Evolutionary conservation across 805 yeast genomes (phyloP).

Genomic region (Kazachstania viticola): DNA sequence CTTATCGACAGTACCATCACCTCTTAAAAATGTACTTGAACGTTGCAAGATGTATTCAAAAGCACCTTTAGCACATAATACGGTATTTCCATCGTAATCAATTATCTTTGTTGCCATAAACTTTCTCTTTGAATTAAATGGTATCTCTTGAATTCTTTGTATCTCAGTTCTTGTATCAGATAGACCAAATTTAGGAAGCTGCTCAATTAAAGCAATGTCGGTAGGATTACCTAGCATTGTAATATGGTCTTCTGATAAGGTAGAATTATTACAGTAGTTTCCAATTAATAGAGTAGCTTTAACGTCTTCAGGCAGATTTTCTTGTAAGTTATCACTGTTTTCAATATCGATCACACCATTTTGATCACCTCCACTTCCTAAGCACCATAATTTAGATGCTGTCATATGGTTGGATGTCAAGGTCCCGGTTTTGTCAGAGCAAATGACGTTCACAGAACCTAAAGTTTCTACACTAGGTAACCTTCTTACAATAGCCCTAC

Average conservation of each 20-base stretch:
- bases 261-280: slow-evolving; percentile 65
- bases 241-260: slow-evolving; percentile 54
- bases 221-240: slow-evolving; percentile 87
- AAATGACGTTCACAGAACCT: slow-evolving; percentile 88
- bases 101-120: slow-evolving; percentile 72
- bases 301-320: slow-evolving; percentile 44
- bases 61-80: slow-evolving; percentile 82
- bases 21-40: slow-evolving; percentile 48
- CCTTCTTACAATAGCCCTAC: slow-evolving; percentile 88
- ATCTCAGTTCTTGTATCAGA: slow-evolving; percentile 53
- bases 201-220: slow-evolving; percentile 82
- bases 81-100: slow-evolving; percentile 46
- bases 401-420: slow-evolving; percentile 89
- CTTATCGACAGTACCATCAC: slow-evolving; percentile 47
- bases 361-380: slow-evolving; percentile 40
- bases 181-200: slow-evolving; percentile 55
- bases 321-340: slow-evolving; percentile 29
- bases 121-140: slow-evolving; percentile 76
- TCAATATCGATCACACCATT: slow-evolving; percentile 30
- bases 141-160: slow-evolving; percentile 57
- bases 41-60: slow-evolving; percentile 56
- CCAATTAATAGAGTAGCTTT: slow-evolving; percentile 50
- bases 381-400: slow-evolving; percentile 71
- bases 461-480: slow-evolving; percentile 92
- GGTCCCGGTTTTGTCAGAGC: slow-evolving; percentile 88